Evolutionary conservation across 192 early-diverging fungal genomes (phyloP), one percentile per base, ranked within the genome.

Genomic region (Gryganskiella cystojenkinii): DNA sequence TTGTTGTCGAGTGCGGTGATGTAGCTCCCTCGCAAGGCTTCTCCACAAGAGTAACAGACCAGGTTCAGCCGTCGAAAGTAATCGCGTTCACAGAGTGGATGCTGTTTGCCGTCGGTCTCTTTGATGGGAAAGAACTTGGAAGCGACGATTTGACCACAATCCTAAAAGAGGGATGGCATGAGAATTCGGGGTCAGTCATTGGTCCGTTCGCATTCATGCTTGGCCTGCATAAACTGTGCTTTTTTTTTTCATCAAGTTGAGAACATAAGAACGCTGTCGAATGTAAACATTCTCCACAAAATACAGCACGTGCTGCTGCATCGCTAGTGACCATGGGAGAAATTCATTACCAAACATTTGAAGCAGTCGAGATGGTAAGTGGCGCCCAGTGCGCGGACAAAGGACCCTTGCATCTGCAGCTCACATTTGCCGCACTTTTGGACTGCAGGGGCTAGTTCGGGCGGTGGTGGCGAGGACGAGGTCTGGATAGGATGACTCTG

Each of bases 351-450:
- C 88, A 91, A 81, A 70, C 98, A 99, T 46, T 90, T 91, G 64
- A 99, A 98, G 74, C 98, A 99, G 52, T 97, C 92, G 42, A 97
- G 85, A 82, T 99, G 98, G 81, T 90, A 98, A 57, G 91, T 89
- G 20, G 86, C 86, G 49, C 88, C 87, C 50, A 95, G 71, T 14
- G 96, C 93, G n/a, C 94, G 85, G 52, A 99, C 95, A 85, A 94
- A 94, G 73, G 97, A 95, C 53, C 94, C 94, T 31, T 90, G 85
- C 65, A 99, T 90, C 58, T 83, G 69, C 54, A 84, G 75, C 17
- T 80, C 80, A 72, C 97, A 99, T 56, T 85, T 82, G 13, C 86
- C 75, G 64, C 95, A 96, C 47, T 61, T 67, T 51, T 78, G 74
- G 24, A 78, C 67, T 53, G 67, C 60, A 49, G 67, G 74, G 51